Base-by-base conservation (phyloP, 2,329 filamentous ascomycete species). In the Lachnellula occidentalis region DNA sequence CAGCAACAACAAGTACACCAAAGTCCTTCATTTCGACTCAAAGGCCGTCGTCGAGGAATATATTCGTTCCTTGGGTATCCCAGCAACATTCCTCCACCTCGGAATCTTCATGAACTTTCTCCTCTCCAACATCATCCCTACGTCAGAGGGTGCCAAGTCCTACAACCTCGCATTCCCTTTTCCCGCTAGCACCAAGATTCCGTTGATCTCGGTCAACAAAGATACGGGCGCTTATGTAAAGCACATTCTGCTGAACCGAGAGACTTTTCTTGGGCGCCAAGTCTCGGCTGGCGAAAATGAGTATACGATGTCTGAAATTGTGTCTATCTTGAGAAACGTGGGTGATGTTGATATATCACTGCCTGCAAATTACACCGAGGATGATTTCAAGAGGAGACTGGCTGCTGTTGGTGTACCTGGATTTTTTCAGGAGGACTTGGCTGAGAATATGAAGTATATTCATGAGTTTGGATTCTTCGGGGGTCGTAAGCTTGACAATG, bases 1-100 rank as follows among this genome's bases (percentile, higher is more conserved):
- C 31, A 66, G 67, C 45, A 67, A 71, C 6, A 71, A 71, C 48
- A 64, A 66, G 21, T 69, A 74, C 9, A 52, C 67, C 27, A 63
- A 72, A 53, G 71, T 76, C 17, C 7, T 36, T 15, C 58, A 73
- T 49, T 74, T 58, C 48, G 14, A 31, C 15, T 68, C 67, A 48
- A 74, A 74, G 62, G 56, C 63, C 1, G 58, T 49, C 0, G 65
- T 72, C 24, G 71, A 73, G 42, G 62, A 67, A 17, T 64, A 66
- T 12, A 66, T 68, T 19, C 50, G 64, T 34, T 51, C 54, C 9
- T 48, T 66, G 19, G 70, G 69, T 0, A 66, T 80, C 6, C 71
- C 73, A 5, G 71, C 70, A 34, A 71, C 78, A 0, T 79, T 78
- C 63, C 71, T 76, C 55, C 67, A 71, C 1, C 73, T 75, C 0